Conservation (phyloP, 2,329 filamentous ascomycete genomes). For the Arthrocladium fulminans region DNA sequence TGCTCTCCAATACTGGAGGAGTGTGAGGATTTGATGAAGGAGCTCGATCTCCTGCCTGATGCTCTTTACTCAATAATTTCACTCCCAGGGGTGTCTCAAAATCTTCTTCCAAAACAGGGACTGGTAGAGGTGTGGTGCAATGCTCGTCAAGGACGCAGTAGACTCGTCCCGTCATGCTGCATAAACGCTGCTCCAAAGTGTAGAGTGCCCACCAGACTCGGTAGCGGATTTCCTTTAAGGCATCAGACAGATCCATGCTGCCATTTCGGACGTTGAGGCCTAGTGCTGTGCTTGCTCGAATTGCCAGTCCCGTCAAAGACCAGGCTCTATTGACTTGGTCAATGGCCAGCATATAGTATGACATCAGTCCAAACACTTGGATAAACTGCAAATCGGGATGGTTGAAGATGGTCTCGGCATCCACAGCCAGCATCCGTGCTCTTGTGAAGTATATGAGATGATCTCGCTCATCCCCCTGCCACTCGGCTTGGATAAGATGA, state of each 20-base stretch:
- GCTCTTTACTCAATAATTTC: constrained; percentile 29
- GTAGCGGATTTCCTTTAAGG: constrained; percentile 39
- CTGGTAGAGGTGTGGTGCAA: constrained; percentile 35
- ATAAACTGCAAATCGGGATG: constrained; percentile 40
- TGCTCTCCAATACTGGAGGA: constrained; percentile 13
- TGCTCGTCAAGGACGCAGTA: constrained; percentile 36
- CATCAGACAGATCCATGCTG: constrained; percentile 29
- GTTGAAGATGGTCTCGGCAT: constrained; percentile 34
- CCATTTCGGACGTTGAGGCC: constrained; percentile 39
- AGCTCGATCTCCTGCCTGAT: constrained; percentile 25
- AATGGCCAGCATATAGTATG: constrained; percentile 36
- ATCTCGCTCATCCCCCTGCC: constrained; percentile 34
- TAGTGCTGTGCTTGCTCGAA: constrained; percentile 35
- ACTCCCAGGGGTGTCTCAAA: constrained; percentile 28
- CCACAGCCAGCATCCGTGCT: constrained; percentile 36
- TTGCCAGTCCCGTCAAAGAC: constrained; percentile 34
- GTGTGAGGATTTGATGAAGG: constrained; percentile 21
- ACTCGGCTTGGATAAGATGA: constrained; percentile 34
- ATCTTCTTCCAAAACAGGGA: constrained; percentile 34
- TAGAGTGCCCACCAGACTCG: constrained; percentile 40
- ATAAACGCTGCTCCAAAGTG: constrained; percentile 36
- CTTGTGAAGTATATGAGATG: constrained; percentile 38
- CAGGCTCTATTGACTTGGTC: constrained; percentile 39
- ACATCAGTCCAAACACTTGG: constrained; percentile 35
- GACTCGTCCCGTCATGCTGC: constrained; percentile 39